These are phyloP conservation scores for Atkinsonella hypoxylon DNA, from an alignment of 2,329 filamentous ascomycete species.

Conservation along the genomic window DNA sequence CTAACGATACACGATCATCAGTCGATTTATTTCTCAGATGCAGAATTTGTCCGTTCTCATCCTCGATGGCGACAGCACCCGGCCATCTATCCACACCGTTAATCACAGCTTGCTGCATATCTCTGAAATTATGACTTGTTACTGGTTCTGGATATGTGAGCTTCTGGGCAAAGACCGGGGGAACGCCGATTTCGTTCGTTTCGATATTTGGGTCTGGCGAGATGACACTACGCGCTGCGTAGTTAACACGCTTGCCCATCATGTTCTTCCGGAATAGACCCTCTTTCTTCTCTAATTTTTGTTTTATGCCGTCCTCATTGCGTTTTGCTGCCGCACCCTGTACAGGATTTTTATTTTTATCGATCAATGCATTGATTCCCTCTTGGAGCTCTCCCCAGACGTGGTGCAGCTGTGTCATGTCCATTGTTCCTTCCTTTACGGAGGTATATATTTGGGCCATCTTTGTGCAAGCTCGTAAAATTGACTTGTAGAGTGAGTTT, in stretches of 20 bases:
- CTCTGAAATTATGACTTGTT: constrained; percentile 92
- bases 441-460: constrained; percentile 56
- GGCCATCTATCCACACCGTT: constrained; percentile 93
- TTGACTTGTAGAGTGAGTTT: constrained; percentile 77
- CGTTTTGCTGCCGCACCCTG: constrained; percentile 59
- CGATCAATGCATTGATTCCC: constrained; percentile 82
- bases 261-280: constrained; percentile 98
- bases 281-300: constrained; percentile 93
- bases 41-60: constrained; percentile 85
- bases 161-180: constrained; percentile 88
- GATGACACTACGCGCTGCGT: constrained; percentile 92
- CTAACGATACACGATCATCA: constrained; percentile 78
- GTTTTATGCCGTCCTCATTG: constrained; percentile 91
- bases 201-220: constrained; percentile 98
- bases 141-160: constrained; percentile 95
- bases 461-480: constrained; percentile 61
- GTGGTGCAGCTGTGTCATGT: constrained; percentile 65
- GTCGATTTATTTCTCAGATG: constrained; percentile 76
- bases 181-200: constrained; percentile 96
- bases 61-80: constrained; percentile 87
- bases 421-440: constrained; percentile 31
- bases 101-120: constrained; percentile 89
- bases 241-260: constrained; percentile 93
- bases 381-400: constrained; percentile 80
- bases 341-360: constrained; percentile 74